phyloP scores from a whole-genome alignment of 257 asterid species.

The Rehmannia glutinosa region DNA sequence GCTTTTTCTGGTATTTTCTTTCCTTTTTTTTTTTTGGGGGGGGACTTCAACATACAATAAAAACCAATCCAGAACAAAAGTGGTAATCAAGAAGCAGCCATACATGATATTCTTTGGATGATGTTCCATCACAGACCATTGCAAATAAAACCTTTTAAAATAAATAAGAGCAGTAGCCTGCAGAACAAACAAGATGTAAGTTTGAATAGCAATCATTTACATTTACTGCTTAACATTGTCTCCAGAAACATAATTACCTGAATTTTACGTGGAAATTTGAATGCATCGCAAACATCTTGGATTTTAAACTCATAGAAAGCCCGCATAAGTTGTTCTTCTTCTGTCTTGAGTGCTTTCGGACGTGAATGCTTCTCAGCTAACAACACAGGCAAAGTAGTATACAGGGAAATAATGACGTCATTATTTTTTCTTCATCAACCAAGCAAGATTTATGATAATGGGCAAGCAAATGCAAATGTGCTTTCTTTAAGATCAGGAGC shows the following conservation, averaged over 20 bases:
- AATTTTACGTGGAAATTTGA: slow-evolving; percentile 91
- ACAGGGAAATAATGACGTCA: slow-evolving; percentile 1
- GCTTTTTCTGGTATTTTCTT: background rate
- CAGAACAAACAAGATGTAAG: slow-evolving; percentile 26
- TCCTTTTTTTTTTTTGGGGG: background rate
- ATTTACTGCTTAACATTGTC: background rate
- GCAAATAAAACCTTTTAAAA: slow-evolving; percentile 92
- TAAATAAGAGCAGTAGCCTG: slow-evolving; percentile 98
- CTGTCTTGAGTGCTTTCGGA: slow-evolving; percentile 75
- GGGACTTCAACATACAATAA: background rate
- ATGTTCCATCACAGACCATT: slow-evolving; percentile 99
- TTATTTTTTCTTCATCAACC: slow-evolving; percentile 1
- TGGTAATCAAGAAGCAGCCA: slow-evolving; percentile 22
- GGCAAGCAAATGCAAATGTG: slow-evolving; percentile 6
- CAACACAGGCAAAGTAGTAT: slow-evolving; percentile 10
- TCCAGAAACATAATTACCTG: slow-evolving; percentile 50
- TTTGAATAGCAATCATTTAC: slow-evolving; percentile 9
- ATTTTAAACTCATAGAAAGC: slow-evolving; percentile 90
- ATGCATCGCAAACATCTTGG: slow-evolving; percentile 95
- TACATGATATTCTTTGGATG: slow-evolving; percentile 96
- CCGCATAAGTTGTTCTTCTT: slow-evolving; percentile 79
- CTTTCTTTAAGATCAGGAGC: slow-evolving; percentile 21
- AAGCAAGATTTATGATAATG: slow-evolving; percentile 13
- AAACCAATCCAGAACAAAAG: slow-evolving; percentile 3
- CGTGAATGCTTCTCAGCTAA: slow-evolving; percentile 79